Evolutionary conservation across 23 red algal species (phyloP).

Genomic region (Cyanidium caldarium): DNA sequence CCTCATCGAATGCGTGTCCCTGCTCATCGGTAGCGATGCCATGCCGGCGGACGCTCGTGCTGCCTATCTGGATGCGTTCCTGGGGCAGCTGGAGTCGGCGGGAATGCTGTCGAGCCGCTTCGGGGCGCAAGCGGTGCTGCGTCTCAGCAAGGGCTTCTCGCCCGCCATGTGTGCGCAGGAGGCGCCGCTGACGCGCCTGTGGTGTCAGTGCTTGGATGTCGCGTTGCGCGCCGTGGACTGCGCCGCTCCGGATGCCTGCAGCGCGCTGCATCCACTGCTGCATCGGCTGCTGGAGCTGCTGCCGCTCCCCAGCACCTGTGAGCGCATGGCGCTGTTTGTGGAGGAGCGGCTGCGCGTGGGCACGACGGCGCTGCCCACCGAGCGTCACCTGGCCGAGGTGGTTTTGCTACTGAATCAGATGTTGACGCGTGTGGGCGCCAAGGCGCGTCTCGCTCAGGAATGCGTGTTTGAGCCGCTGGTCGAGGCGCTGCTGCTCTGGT

Average conservation of each 20-base stretch:
- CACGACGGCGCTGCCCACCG: not conserved
- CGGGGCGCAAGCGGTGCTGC: not conserved
- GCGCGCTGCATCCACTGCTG: not conserved
- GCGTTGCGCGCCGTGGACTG: not conserved
- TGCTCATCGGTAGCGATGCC: not conserved
- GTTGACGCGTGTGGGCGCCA: not conserved
- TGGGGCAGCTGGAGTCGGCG: not conserved
- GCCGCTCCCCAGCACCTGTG: not conserved
- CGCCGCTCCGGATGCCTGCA: not conserved
- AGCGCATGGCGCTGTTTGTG: not conserved
- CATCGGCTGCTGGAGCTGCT: slow-evolving; percentile 2
- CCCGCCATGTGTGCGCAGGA: not conserved
- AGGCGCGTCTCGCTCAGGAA: not conserved
- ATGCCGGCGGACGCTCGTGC: not conserved
- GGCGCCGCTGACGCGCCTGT: not conserved
- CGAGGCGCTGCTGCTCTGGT: not conserved
- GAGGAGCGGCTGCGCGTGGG: not conserved
- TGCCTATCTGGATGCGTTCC: not conserved
- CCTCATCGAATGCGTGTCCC: not conserved
- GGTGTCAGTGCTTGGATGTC: not conserved
- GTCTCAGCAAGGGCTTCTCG: slow-evolving; percentile 1
- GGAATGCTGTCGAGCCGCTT: not conserved
- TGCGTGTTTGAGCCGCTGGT: not conserved
- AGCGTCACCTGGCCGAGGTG: not conserved
- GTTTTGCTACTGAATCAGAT: not conserved